A percentile compares a stretch with the other conserved stretches of the same genome.
Evolutionary conservation across 176 grass and related monocot species (phyloP).

Genomic region (Oropetium thomaeum): DNA sequence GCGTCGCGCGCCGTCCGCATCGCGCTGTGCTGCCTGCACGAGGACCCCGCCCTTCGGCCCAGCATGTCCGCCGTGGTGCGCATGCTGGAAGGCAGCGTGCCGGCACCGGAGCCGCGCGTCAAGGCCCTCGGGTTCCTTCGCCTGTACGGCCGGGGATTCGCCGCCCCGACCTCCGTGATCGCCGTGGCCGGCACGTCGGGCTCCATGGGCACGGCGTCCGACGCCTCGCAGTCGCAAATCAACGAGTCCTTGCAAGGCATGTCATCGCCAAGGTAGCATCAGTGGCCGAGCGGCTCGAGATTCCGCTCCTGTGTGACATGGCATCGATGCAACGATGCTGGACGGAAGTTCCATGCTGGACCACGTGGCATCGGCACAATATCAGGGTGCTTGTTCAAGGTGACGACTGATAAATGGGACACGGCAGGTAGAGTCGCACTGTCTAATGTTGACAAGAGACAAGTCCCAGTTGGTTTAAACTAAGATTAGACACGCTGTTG

Average conservation of each 20-base stretch:
- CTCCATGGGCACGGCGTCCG: conserved; percentile 5
- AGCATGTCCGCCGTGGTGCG: conserved; percentile 60
- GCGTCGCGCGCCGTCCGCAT: conserved; percentile 47
- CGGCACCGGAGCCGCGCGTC: conserved; percentile 40
- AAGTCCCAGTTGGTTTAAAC: neutral
- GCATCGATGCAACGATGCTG: neutral
- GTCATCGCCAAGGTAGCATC: conserved; percentile 49
- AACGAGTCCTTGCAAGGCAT: conserved; percentile 29
- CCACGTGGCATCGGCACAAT: conserved; percentile 3
- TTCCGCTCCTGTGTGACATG: neutral
- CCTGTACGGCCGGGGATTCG: conserved; percentile 62
- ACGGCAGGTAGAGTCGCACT: neutral
- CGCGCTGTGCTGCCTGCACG: conserved; percentile 78
- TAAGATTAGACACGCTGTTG: neutral
- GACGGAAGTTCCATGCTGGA: no score
- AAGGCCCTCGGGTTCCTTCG: conserved; percentile 71
- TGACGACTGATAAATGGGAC: neutral
- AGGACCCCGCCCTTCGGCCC: conserved; percentile 74
- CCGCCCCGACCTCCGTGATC: neutral
- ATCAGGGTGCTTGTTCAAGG: neutral
- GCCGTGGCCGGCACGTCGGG: neutral
- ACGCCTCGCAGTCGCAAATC: conserved; percentile 21
- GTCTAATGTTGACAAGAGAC: neutral
- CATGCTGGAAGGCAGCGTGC: conserved; percentile 64
- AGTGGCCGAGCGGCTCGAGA: neutral